Conservation (phyloP, 805 yeast genomes). For the Lachancea meyersii region DNA sequence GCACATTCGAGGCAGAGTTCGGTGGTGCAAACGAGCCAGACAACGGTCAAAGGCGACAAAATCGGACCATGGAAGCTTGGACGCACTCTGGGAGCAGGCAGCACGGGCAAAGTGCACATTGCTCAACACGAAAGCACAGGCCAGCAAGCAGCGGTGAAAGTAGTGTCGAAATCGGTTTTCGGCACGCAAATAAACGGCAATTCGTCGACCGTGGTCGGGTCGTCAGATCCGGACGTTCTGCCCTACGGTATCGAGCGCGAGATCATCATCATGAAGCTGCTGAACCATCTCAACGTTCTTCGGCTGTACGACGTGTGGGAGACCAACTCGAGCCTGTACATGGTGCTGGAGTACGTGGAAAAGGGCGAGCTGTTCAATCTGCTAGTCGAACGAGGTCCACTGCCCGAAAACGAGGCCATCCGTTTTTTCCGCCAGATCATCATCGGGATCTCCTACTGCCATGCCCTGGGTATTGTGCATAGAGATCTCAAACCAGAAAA, state of each 20-base stretch:
- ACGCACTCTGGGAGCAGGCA: slow-evolving; percentile 91
- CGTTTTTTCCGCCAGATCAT: slow-evolving; percentile 83
- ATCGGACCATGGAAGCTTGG: slow-evolving; percentile 97
- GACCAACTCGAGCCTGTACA: slow-evolving; percentile 71
- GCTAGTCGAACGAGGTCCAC: slow-evolving; percentile 78
- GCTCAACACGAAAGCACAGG: slow-evolving; percentile 84
- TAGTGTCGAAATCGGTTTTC: slow-evolving; percentile 80
- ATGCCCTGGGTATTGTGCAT: slow-evolving; percentile 80
- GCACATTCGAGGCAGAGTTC: slow-evolving; percentile 10
- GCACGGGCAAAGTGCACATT: slow-evolving; percentile 88
- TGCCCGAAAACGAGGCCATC: slow-evolving; percentile 86
- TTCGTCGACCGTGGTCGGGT: slow-evolving; percentile 36
- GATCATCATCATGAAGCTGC: slow-evolving; percentile 75
- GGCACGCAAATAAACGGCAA: slow-evolving; percentile 30
- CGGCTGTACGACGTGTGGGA: slow-evolving; percentile 84
- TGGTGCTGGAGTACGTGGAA: slow-evolving; percentile 91
- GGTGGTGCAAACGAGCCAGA: slow-evolving; percentile 8
- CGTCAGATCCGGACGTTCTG: slow-evolving; percentile 46
- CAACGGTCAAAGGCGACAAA: slow-evolving; percentile 35
- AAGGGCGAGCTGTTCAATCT: slow-evolving; percentile 96
- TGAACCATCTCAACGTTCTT: slow-evolving; percentile 73
- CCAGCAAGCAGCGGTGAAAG: slow-evolving; percentile 91
- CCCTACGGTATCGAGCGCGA: slow-evolving; percentile 86
- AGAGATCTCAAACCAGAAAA: slow-evolving; percentile 84
- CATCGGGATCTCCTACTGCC: slow-evolving; percentile 77